Conservation (phyloP, 1,284 basidiomycete genomes). For the Sanghuangporus baumii region DNA sequence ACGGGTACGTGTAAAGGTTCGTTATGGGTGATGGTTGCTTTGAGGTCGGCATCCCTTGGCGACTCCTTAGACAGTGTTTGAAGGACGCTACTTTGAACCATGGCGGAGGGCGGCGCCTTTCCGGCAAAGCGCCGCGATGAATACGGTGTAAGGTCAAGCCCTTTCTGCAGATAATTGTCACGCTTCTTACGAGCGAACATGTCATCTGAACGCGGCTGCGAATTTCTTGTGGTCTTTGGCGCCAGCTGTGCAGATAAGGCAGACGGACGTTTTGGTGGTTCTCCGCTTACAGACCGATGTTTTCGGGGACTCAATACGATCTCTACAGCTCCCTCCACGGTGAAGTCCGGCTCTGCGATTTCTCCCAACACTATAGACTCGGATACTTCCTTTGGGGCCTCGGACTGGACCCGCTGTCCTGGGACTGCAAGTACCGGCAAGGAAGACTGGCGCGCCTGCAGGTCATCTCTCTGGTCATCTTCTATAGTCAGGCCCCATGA, state of each 20-base stretch:
- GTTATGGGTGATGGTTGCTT: too few species aligned
- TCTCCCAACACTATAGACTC: neutral
- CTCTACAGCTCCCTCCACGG: neutral
- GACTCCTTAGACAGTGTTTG: neutral
- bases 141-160: slow-evolving; percentile 17
- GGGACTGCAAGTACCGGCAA: neutral
- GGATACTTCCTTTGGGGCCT: neutral
- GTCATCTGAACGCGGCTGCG: slow-evolving; percentile 13
- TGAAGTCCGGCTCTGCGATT: neutral
- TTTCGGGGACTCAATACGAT: neutral
- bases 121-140: slow-evolving; percentile 7
- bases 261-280: neutral
- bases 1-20: neutral
- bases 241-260: neutral
- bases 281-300: neutral
- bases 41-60: neutral
- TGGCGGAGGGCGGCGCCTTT: neutral
- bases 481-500: neutral
- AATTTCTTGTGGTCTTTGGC: neutral
- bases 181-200: slow-evolving; percentile 19
- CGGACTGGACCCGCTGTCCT: neutral
- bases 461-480: neutral
- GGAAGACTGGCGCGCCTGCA: neutral
- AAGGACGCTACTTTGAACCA: neutral
- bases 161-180: slow-evolving; percentile 18